Conservation (phyloP, 345 rosid species). For the Corchorus capsularis region DNA sequence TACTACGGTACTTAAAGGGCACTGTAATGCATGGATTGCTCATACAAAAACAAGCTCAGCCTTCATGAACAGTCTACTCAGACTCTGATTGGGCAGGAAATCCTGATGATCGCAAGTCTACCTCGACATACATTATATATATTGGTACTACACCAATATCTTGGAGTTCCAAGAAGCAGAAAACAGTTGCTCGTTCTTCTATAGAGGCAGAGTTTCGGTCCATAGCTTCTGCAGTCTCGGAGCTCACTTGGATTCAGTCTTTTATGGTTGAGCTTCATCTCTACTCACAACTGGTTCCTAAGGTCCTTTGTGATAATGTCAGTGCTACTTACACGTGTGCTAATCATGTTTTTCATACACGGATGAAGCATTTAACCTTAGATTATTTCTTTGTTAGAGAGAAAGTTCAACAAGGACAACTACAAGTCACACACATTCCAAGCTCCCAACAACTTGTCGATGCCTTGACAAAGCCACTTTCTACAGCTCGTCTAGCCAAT, state of each 20-base stretch:
- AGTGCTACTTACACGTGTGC: background rate
- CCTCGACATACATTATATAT: background rate
- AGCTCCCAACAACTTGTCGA: background rate
- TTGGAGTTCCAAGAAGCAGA: background rate
- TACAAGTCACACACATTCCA: background rate
- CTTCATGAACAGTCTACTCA: background rate
- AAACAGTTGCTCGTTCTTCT: background rate
- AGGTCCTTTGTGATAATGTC: too few species aligned
- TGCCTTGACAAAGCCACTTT: background rate
- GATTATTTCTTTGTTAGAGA: background rate
- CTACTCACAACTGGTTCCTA: background rate
- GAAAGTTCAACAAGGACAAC: background rate
- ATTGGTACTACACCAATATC: background rate
- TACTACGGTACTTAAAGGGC: background rate
- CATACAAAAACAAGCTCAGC: background rate
- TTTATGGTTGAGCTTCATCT: background rate
- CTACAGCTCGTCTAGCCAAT: background rate
- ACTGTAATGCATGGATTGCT: background rate
- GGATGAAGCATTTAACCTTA: background rate
- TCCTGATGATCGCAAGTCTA: background rate
- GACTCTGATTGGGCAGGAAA: background rate
- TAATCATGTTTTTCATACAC: background rate
- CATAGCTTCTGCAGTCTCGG: background rate
- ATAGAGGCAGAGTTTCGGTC: background rate
- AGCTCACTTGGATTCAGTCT: background rate